Evolutionary conservation across 2,329 filamentous ascomycete species (phyloP).

Genomic region (Helotiales sp.): DNA sequence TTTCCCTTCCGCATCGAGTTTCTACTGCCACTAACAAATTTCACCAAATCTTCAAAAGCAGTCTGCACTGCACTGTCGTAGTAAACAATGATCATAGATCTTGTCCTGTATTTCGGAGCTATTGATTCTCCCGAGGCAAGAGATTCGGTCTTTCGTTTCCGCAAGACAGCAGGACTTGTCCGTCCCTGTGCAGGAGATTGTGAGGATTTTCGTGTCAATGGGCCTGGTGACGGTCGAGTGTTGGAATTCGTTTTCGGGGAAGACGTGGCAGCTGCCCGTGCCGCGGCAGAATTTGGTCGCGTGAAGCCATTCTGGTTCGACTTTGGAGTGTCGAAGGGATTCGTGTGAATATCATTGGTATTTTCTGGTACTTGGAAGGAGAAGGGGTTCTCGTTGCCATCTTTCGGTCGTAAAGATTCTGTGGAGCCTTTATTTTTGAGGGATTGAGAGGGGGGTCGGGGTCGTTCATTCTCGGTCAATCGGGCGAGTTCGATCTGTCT

Average conservation of each 20-base stretch:
- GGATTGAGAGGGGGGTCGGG: conserved; percentile 43
- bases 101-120: conserved; percentile 61
- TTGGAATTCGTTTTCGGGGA: conserved; percentile 25
- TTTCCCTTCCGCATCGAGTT: conserved; percentile 88
- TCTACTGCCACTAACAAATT: conserved; percentile 77
- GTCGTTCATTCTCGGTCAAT: conserved; percentile 46
- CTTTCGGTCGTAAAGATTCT: conserved; percentile 43
- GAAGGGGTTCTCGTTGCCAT: conserved; percentile 33
- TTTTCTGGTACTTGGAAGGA: conserved; percentile 26
- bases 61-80: conserved; percentile 89
- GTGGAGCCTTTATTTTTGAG: conserved; percentile 44
- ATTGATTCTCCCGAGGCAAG: conserved; percentile 40
- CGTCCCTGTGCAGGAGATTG: conserved; percentile 30
- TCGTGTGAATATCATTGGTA: conserved; percentile 17
- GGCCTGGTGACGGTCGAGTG: conserved; percentile 23
- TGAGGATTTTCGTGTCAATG: conserved; percentile 32
- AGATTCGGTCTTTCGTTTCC: conserved; percentile 44
- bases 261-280: conserved; percentile 22
- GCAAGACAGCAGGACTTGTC: conserved; percentile 27
- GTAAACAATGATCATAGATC: conserved; percentile 83
- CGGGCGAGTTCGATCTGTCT: conserved; percentile 65
- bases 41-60: conserved; percentile 81
- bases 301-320: conserved; percentile 22
- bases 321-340: conserved; percentile 30
- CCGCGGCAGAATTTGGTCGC: conserved; percentile 29